Evolutionary conservation across 345 rosid species (phyloP), one percentile per base, ranked within the genome.

Genomic region (Diplotaxis tenuifolia): DNA sequence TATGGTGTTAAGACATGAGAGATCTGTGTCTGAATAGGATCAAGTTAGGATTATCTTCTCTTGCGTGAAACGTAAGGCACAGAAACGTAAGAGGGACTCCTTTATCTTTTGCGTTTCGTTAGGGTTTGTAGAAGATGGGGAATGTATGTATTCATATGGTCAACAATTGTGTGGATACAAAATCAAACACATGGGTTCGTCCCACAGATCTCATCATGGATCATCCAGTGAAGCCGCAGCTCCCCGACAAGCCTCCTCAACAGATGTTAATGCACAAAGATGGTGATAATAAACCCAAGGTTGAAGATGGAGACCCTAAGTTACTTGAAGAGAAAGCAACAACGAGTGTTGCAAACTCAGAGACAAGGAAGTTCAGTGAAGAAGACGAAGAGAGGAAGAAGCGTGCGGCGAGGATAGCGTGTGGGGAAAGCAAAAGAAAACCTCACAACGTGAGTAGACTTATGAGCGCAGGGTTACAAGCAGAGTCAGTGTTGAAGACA

Each of bases 371-470:
- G 73, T 12, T 57, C 42, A 40, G 49, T 31, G 70, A 74, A 31
- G 64, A 32, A 12, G 73, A 71, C 4, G 57, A 47, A 25, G 67
- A 47, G 53, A 19, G 27, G 15, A 71, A n/a, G 68, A 72, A 61
- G 62, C 70, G 50, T 11, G 61, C 45, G 0, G 50, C 7, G 3
- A 36, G 29, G 32, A 70, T 70, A 9, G 82, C 69, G 38, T 55
- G 72, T 42, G 69, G 65, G 10, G 75, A 55, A 57, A 73, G 81
- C 18, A 75, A 20, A 27, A 70, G 76, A 67, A 77, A 57, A 52
- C 82, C 89, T 45, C 80, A 77, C 12, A 83, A 79, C 4, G 83
- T 86, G 49, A 89, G 77, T 82, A 91, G 89, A 78, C 58, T 80
- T 36, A 21, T 77, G 29, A 83, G 89, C 49, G 90, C 92, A 23